Evolutionary conservation across 179 eudicot species (phyloP).

Genomic region (Sideroxylon spinosum): DNA sequence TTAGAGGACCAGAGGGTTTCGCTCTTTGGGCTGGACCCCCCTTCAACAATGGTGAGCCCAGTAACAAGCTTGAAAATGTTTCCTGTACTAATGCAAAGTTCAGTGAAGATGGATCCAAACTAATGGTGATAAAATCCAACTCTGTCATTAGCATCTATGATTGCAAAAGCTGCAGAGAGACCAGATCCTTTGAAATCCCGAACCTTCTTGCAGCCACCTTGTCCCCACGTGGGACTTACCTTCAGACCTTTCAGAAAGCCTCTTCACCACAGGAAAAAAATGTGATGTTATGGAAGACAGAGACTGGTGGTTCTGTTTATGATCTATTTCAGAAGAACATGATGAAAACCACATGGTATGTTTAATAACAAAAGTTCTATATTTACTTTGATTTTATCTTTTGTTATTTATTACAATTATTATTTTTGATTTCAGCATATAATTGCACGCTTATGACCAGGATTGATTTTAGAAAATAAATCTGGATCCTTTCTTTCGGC

Average conservation of each 20-base stretch:
- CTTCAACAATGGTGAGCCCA: conserved; percentile 59
- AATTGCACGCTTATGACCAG: background rate
- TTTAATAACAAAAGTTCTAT: conserved; percentile 1
- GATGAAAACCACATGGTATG: conserved; percentile 79
- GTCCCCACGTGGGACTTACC: conserved; percentile 77
- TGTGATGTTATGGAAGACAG: conserved; percentile 63
- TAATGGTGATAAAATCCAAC: conserved; percentile 66
- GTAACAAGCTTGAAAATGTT: conserved; percentile 48
- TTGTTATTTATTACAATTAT: background rate
- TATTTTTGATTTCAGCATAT: background rate
- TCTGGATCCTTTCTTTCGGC: background rate
- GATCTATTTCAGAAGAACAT: conserved; percentile 64
- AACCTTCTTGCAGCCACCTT: conserved; percentile 53
- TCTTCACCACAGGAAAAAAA: conserved; percentile 73
- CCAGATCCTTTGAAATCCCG: conserved; percentile 54
- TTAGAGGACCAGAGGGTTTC: conserved; percentile 69
- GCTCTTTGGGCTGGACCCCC: conserved; percentile 81
- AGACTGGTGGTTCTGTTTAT: conserved; percentile 64
- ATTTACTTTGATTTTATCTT: conserved; percentile 4
- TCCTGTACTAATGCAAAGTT: conserved; percentile 60
- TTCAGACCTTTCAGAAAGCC: conserved; percentile 84
- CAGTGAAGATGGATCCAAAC: conserved; percentile 74
- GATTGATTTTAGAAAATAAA: background rate
- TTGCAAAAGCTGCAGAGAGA: conserved; percentile 54
- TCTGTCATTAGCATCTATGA: conserved; percentile 52